phyloP scores from a whole-genome alignment of 371 early-diverging fungal genomes.

The Rhizopus arrhizus region DNA sequence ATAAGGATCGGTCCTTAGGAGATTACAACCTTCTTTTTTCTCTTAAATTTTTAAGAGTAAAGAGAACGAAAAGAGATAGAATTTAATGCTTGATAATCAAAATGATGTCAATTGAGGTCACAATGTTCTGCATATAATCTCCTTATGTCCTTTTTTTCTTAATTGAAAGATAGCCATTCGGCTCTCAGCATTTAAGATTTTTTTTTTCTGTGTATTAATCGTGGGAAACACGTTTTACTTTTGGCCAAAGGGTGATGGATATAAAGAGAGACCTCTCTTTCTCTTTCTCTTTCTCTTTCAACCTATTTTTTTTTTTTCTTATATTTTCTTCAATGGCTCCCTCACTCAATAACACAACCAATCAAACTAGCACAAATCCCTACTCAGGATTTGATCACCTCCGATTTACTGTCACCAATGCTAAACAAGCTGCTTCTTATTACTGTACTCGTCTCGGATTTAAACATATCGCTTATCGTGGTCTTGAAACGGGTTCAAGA shows the following conservation, averaged over 20 bases:
- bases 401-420: conserved; percentile 88
- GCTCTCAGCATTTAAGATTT: not conserved
- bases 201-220: not conserved
- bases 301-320: not conserved
- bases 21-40: too few relatives aligned
- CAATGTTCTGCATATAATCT: not conserved
- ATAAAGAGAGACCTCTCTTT: not conserved
- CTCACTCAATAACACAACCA: conserved; percentile 22
- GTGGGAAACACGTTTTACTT: not conserved
- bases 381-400: conserved; percentile 75
- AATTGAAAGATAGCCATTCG: not conserved
- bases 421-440: conserved; percentile 94
- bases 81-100: too few relatives aligned
- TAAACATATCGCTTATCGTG: conserved; percentile 89
- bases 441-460: conserved; percentile 90
- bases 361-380: conserved; percentile 26
- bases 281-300: not conserved
- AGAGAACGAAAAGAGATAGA: too few relatives aligned
- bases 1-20: too few relatives aligned
- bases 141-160: too few relatives aligned
- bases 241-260: not conserved
- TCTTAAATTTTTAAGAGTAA: too few relatives aligned
- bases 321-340: conserved; percentile 16
- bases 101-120: not conserved
- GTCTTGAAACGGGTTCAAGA: conserved; percentile 93